phyloP scores from a whole-genome alignment of 1,284 basidiomycete species.

The Tilletia setariae region DNA sequence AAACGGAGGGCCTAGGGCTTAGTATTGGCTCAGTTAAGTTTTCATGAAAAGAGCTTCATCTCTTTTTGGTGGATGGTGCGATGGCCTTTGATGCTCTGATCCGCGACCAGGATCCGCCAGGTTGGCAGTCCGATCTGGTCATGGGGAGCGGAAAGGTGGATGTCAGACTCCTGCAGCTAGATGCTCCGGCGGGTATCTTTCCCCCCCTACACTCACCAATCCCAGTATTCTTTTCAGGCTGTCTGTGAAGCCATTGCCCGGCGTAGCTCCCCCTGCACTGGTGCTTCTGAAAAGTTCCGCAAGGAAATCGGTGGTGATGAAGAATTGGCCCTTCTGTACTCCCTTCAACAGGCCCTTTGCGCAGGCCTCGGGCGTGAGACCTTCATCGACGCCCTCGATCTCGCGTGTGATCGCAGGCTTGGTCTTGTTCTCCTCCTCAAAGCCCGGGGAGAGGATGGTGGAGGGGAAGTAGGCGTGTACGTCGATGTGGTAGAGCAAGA shows the following conservation, averaged over 20 bases:
- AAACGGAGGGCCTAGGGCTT: no score
- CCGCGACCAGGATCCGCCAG: conserved; percentile 43
- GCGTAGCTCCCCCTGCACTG: conserved; percentile 34
- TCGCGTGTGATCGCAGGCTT: conserved; percentile 77
- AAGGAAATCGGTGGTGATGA: conserved; percentile 48
- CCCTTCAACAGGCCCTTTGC: conserved; percentile 67
- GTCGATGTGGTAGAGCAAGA: conserved; percentile 72
- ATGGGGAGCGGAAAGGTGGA: background rate
- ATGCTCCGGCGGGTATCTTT: no score
- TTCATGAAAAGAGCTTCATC: no score
- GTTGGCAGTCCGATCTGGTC: conserved; percentile 36
- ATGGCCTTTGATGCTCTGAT: conserved; percentile 17
- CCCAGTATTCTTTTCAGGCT: conserved; percentile 27
- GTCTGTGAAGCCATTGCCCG: conserved; percentile 41
- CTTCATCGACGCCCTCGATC: conserved; percentile 73
- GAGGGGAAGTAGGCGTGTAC: conserved; percentile 84
- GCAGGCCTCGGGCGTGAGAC: conserved; percentile 65
- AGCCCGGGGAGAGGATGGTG: conserved; percentile 79
- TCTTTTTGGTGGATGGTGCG: no score
- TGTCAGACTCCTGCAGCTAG: no score
- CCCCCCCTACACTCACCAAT: conserved; percentile 17
- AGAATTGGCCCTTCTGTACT: conserved; percentile 36
- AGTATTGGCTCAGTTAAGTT: no score
- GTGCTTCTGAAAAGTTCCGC: conserved; percentile 42
- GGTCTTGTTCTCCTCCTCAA: conserved; percentile 71